Base-by-base conservation (phyloP, 495 filamentous ascomycete species). In the Hypoxylon subgilvum region DNA sequence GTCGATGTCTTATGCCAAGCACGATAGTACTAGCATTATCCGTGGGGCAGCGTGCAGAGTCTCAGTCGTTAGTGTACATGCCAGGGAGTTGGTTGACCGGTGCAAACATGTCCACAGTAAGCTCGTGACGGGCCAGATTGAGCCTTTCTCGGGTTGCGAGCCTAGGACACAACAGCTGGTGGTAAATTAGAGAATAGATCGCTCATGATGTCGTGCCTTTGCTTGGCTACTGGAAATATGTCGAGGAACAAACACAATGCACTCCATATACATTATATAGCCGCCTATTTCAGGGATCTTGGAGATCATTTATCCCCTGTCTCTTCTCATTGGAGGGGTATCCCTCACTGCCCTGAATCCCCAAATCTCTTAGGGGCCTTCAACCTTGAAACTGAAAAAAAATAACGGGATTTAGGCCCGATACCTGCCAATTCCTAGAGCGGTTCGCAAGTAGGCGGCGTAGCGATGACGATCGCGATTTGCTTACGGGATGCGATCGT, bases 51-150 rank as follows among this genome's bases (percentile, higher is more conserved):
- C 25, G 51, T 55, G 48, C 42, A 48, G 35, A 51, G 61, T 39
- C 43, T 51, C 39, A 40, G 45, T 59, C 44, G 49, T 55, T 59
- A 64, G 50, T 51, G 46, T 55, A 52, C 25, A 64, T 59, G 50
- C 54, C 54, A 64, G 54, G 61, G 61, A 58, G 49, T 46, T 42
- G 45, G 61, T 54, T 46, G 47, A 40, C 25, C 31, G 49, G 54
- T 50, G 61, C 61, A 64, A 64, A 64, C 61, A 64, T 50, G 43
- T 13, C 61, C 54, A 64, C 50, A 64, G 61, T 64, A 64, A 64
- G 61, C 61, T 64, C 53, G 60, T 58, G 53, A 63, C 42, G 31
- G 19, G 10, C 4, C 34, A 48, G 31, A 43, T 44, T 39, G 48
- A 25, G 7, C 13, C n/a, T 38, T 17, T 16, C 18, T 38, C 13